phyloP scores from a whole-genome alignment of 2,329 filamentous ascomycete genomes.

The Aspergillus arachidicola region DNA sequence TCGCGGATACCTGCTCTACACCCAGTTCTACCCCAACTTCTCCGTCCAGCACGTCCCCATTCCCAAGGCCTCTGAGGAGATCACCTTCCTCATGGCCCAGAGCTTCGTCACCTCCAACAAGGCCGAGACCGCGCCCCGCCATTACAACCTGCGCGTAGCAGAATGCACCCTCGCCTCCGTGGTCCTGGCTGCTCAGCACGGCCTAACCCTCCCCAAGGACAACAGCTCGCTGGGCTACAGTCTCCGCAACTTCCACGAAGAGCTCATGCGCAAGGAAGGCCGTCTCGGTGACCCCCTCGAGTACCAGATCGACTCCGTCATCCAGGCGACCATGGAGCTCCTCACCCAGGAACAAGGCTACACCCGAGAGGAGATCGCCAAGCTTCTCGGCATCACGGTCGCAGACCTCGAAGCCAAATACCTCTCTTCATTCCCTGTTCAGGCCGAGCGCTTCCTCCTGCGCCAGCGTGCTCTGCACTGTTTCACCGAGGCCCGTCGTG shows the following conservation, averaged over 20 bases:
- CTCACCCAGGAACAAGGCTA: slow-evolving; percentile 81
- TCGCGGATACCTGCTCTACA: slow-evolving; percentile 82
- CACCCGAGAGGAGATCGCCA: slow-evolving; percentile 80
- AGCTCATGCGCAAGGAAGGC: slow-evolving; percentile 65
- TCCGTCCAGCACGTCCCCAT: slow-evolving; percentile 77
- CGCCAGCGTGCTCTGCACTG: slow-evolving; percentile 88
- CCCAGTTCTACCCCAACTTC: slow-evolving; percentile 82
- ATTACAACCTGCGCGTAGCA: slow-evolving; percentile 96
- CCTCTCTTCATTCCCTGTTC: slow-evolving; percentile 85
- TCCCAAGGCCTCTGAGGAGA: slow-evolving; percentile 76
- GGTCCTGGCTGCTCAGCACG: slow-evolving; percentile 62
- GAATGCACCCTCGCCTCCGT: slow-evolving; percentile 88
- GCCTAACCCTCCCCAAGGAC: slow-evolving; percentile 71
- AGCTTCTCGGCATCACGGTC: slow-evolving; percentile 68
- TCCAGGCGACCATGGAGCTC: slow-evolving; percentile 69
- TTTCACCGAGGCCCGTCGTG: slow-evolving; percentile 83
- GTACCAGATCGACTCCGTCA: slow-evolving; percentile 72
- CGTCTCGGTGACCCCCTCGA: slow-evolving; percentile 54
- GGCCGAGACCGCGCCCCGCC: slow-evolving; percentile 86
- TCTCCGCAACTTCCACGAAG: slow-evolving; percentile 82
- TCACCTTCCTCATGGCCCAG: slow-evolving; percentile 92
- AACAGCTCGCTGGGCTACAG: slow-evolving; percentile 80
- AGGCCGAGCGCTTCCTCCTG: slow-evolving; percentile 83
- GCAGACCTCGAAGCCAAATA: slow-evolving; percentile 74
- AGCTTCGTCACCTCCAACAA: slow-evolving; percentile 95